Evolutionary conservation across 306 rosid genomes (phyloP).

Genomic region (Cyamopsis tetragonoloba): DNA sequence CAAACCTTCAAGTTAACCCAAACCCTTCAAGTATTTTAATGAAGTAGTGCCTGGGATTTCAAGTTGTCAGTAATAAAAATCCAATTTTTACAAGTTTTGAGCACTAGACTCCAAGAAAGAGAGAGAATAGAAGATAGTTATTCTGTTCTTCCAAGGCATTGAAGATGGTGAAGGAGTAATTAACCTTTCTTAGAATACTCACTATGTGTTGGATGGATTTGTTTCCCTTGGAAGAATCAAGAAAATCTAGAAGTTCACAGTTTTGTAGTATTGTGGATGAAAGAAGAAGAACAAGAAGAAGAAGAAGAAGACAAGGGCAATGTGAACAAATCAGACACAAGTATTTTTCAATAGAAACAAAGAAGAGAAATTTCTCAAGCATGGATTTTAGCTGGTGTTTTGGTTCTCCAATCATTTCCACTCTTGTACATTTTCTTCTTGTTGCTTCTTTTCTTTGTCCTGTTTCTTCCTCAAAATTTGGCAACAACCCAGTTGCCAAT

Average conservation of each 20-base stretch:
- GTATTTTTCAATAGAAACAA: constrained; percentile 38
- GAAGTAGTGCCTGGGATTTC: constrained; percentile 37
- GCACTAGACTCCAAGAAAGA: constrained; percentile 15
- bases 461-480: constrained; percentile 36
- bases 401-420: constrained; percentile 42
- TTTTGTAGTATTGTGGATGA: constrained; percentile 31
- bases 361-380: constrained; percentile 32
- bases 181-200: constrained; percentile 35
- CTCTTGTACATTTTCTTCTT: constrained; percentile 58
- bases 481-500: constrained; percentile 33
- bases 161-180: constrained; percentile 56
- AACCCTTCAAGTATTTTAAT: constrained; percentile 36
- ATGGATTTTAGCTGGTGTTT: constrained; percentile 70
- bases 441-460: constrained; percentile 54
- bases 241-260: constrained; percentile 32
- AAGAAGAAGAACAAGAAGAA: constrained; percentile 45
- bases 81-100: constrained; percentile 28
- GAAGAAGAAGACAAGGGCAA: constrained; percentile 48
- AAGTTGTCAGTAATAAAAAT: constrained; percentile 43
- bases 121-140: constrained; percentile 35
- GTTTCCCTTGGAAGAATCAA: constrained; percentile 39
- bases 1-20: constrained; percentile 52
- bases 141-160: constrained; percentile 40
- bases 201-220: constrained; percentile 36
- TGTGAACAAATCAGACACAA: constrained; percentile 36